Percentiles rank a stretch among this genome's conserved stretches.
phyloP scores from a whole-genome alignment of 1,284 basidiomycete genomes.

The Afroboletus lepidellus region DNA sequence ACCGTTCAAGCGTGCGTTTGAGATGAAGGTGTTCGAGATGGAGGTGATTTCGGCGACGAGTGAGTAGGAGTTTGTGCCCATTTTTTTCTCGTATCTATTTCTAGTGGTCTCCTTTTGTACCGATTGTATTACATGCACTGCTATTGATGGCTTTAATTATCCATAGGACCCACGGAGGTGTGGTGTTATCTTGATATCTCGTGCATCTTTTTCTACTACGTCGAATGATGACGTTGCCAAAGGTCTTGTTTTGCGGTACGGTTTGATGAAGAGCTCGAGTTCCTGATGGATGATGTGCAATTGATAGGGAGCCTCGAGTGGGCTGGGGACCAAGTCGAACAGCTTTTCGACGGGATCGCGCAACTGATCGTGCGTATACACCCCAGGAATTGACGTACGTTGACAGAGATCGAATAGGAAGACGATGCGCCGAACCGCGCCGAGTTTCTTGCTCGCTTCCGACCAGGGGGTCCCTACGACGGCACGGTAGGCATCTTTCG shows the following conservation, averaged over 20 bases:
- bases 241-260: conserved; percentile 27
- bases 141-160: neutral
- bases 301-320: conserved; percentile 65
- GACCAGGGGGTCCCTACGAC: conserved; percentile 70
- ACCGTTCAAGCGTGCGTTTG: conserved; percentile 43
- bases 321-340: conserved; percentile 71
- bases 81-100: neutral
- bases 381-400: neutral
- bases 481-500: conserved; percentile 80
- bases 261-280: neutral
- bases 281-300: neutral
- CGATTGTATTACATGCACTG: neutral
- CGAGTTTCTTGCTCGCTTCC: conserved; percentile 67
- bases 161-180: too few species aligned
- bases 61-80: conserved; percentile 20
- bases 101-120: neutral
- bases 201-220: too few species aligned
- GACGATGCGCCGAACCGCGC: conserved; percentile 60
- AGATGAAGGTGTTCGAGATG: conserved; percentile 43
- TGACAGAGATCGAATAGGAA: conserved; percentile 2
- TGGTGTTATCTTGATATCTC: neutral
- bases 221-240: conserved; percentile 17
- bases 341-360: conserved; percentile 65
- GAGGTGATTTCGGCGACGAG: conserved; percentile 34
- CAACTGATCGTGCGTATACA: conserved; percentile 65